Evolutionary conservation across 1,139 yeast species (phyloP).

Genomic region (Taiozyma sp.): DNA sequence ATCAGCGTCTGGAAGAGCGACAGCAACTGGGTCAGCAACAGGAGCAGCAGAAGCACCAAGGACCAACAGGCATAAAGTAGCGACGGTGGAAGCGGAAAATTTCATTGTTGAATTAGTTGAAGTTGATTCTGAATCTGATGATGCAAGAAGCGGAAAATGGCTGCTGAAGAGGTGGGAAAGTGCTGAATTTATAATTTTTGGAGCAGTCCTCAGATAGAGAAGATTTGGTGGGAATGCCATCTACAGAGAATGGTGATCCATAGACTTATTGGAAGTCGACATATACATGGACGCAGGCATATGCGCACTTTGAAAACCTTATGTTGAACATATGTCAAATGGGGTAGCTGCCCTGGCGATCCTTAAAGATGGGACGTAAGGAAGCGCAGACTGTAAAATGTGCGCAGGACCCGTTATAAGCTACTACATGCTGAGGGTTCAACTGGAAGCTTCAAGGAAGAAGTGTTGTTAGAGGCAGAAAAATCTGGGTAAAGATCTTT

Average conservation of each 20-base stretch:
- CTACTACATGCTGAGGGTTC: no score
- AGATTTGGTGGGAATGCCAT: neutral
- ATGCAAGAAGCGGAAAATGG: neutral
- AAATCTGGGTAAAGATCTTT: no score
- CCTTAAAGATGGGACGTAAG: neutral
- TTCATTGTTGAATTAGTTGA: conserved; percentile 10
- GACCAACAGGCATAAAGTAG: conserved; percentile 7
- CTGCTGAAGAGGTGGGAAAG: neutral
- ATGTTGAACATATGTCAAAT: neutral
- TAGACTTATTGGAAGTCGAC: neutral
- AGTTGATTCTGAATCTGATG: neutral
- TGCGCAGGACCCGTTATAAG: no score
- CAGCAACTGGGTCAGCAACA: conserved; percentile 14
- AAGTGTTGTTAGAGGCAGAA: no score
- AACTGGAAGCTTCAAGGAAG: no score
- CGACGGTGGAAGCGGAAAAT: conserved; percentile 12
- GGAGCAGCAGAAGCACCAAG: conserved; percentile 15
- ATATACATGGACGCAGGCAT: neutral
- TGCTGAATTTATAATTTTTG: neutral
- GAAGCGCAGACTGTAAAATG: neutral
- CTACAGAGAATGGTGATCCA: neutral
- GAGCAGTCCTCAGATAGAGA: neutral
- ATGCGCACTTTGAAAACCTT: neutral
- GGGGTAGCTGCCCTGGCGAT: neutral
- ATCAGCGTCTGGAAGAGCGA: conserved; percentile 27